Evolutionary conservation across 805 yeast genomes (phyloP).

Genomic region (Kodamaea sagamina): DNA sequence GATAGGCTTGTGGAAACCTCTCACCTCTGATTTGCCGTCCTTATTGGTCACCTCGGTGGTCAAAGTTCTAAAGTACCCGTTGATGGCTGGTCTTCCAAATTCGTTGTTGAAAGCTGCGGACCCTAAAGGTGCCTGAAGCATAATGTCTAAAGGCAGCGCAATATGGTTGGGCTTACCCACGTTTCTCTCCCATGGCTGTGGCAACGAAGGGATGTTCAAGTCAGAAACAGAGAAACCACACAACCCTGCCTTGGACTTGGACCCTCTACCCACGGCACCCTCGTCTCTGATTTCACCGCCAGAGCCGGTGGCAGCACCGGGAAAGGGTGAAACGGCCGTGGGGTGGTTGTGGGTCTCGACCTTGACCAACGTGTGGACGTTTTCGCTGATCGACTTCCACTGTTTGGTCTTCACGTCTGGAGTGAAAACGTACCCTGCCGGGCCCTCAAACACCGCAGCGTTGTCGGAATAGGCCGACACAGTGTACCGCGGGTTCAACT

Average conservation of each 20-base stretch:
- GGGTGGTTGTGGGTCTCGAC: conserved; percentile 99
- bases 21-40: conserved; percentile 66
- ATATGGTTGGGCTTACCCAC: conserved; percentile 92
- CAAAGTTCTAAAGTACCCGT: conserved; percentile 94
- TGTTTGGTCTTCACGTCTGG: conserved; percentile 72
- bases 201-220: conserved; percentile 76
- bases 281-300: conserved; percentile 99
- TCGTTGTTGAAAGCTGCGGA: conserved; percentile 98
- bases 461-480: conserved; percentile 95
- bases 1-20: conserved; percentile 98
- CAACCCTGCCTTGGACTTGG: conserved; percentile 94
- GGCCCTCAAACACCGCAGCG: conserved; percentile 92
- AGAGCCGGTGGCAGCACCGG: conserved; percentile 99
- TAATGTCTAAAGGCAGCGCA: conserved; percentile 89
- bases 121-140: conserved; percentile 97
- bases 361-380: conserved; percentile 85
- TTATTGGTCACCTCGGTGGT: conserved; percentile 72
- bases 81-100: conserved; percentile 96
- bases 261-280: conserved; percentile 99
- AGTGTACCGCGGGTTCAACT: conserved; percentile 75
- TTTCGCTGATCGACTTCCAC: conserved; percentile 76
- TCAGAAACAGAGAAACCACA: conserved; percentile 93
- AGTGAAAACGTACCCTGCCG: conserved; percentile 72
- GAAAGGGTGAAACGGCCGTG: conserved; percentile 97
- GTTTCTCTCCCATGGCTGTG: conserved; percentile 94